Evolutionary conservation across 2,329 filamentous ascomycete species (phyloP).

Genomic region (Aureobasidium sp.): DNA sequence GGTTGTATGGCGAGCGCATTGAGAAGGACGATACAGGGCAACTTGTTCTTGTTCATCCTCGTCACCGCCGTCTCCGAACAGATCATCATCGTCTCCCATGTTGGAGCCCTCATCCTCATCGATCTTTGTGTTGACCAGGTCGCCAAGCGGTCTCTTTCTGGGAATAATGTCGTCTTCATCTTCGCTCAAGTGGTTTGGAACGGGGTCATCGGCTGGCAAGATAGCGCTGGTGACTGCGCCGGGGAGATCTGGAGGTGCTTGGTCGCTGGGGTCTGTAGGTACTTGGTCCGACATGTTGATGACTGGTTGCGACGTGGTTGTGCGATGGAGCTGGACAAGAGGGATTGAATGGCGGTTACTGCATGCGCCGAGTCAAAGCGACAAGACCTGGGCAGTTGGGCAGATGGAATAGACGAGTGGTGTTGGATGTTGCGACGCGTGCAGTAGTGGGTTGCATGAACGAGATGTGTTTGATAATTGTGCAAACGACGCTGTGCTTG

Average conservation of each 20-base stretch:
- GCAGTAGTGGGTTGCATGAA: neutral
- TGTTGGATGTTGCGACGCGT: neutral
- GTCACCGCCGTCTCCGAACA: conserved; percentile 37
- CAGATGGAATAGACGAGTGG: neutral
- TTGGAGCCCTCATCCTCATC: conserved; percentile 22
- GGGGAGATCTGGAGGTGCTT: conserved; percentile 2
- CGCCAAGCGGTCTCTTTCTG: conserved; percentile 14
- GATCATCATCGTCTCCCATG: conserved; percentile 32
- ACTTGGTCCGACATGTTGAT: conserved; percentile 2
- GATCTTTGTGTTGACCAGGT: conserved; percentile 12
- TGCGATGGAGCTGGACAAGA: neutral
- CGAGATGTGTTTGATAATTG: neutral
- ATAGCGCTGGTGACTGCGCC: conserved; percentile 23
- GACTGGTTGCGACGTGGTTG: neutral
- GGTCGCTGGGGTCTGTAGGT: neutral
- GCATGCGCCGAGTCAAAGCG: neutral
- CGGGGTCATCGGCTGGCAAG: conserved; percentile 19
- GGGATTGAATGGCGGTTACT: neutral
- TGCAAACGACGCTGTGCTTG: neutral
- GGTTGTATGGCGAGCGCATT: neutral
- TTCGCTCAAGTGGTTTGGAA: conserved; percentile 14
- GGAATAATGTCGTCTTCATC: conserved; percentile 19
- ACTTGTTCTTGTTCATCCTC: conserved; percentile 19
- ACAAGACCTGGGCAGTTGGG: neutral
- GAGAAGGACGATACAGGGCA: conserved; percentile 16